Conservation (phyloP, 306 rosid species). For the Potentilla sterilis region DNA sequence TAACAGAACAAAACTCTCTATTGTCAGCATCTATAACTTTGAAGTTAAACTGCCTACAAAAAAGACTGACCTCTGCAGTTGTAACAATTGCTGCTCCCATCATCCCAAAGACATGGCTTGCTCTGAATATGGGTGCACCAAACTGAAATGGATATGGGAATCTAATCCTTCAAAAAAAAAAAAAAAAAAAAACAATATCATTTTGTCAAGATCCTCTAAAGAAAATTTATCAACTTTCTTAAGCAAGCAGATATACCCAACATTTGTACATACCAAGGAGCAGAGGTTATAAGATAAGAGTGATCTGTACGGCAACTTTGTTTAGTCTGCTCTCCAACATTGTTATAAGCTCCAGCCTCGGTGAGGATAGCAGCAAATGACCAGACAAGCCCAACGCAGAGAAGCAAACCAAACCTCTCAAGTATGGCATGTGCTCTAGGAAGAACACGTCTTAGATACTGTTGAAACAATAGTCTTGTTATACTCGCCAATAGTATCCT, state of each 20-base stretch:
- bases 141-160: constrained; percentile 91
- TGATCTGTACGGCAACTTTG: constrained; percentile 78
- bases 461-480: constrained; percentile 11
- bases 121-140: constrained; percentile 94
- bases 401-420: constrained; percentile 71
- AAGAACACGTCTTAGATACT: constrained; percentile 64
- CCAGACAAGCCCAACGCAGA: constrained; percentile 68
- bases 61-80: constrained; percentile 70
- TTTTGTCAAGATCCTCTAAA: constrained; percentile 10
- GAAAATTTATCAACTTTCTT: background rate
- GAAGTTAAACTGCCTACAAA: constrained; percentile 3
- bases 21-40: background rate
- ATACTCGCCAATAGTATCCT: background rate
- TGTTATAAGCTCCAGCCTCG: constrained; percentile 75
- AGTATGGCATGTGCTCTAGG: constrained; percentile 32
- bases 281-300: constrained; percentile 57
- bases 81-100: constrained; percentile 93
- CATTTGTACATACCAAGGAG: constrained; percentile 65
- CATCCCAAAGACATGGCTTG: constrained; percentile 94
- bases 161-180: constrained; percentile 54
- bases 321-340: constrained; percentile 48
- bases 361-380: constrained; percentile 88
- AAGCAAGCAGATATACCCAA: constrained; percentile 1
- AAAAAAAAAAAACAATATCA: constrained; percentile 14
- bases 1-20: background rate